Percentiles rank a stretch among this genome's conserved stretches.
Evolutionary conservation across 805 yeast genomes (phyloP).

Genomic region (Kluyveromyces aestuarii): DNA sequence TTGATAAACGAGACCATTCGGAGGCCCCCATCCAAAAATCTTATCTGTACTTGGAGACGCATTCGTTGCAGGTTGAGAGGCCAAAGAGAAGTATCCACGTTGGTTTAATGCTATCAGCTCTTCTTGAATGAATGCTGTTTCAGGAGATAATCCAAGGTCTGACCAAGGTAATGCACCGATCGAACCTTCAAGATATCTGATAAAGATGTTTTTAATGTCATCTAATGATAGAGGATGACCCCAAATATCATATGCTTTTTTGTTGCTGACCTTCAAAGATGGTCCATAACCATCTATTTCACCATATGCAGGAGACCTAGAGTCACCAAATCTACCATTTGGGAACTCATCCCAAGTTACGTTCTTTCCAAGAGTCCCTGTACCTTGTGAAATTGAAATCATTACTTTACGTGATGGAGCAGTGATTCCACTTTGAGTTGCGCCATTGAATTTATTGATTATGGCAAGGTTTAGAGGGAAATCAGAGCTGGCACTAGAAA

Average conservation of each 20-base stretch:
- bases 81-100: constrained; percentile 71
- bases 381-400: constrained; percentile 73
- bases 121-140: constrained; percentile 88
- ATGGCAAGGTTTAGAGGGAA: constrained; percentile 1
- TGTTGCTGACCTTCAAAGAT: constrained; percentile 62
- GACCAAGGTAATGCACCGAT: constrained; percentile 86
- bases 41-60: constrained; percentile 71
- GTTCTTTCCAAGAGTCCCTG: constrained; percentile 76
- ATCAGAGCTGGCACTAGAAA: constrained; percentile 19
- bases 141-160: constrained; percentile 76
- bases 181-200: constrained; percentile 63
- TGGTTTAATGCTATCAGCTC: constrained; percentile 73
- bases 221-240: constrained; percentile 54
- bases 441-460: constrained; percentile 9
- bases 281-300: constrained; percentile 98
- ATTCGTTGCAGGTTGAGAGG: constrained; percentile 94
- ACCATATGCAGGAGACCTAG: constrained; percentile 94
- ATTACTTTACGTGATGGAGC: constrained; percentile 45
- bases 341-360: constrained; percentile 98
- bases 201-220: constrained; percentile 62
- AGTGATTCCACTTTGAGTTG: constrained; percentile 36
- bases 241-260: constrained; percentile 67
- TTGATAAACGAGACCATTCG: constrained; percentile 80
- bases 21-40: constrained; percentile 97
- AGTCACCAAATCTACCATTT: constrained; percentile 91